These are phyloP conservation scores for Ganoderma multipileum DNA, from an alignment of 1,284 basidiomycete species.

Conservation along the genomic window DNA sequence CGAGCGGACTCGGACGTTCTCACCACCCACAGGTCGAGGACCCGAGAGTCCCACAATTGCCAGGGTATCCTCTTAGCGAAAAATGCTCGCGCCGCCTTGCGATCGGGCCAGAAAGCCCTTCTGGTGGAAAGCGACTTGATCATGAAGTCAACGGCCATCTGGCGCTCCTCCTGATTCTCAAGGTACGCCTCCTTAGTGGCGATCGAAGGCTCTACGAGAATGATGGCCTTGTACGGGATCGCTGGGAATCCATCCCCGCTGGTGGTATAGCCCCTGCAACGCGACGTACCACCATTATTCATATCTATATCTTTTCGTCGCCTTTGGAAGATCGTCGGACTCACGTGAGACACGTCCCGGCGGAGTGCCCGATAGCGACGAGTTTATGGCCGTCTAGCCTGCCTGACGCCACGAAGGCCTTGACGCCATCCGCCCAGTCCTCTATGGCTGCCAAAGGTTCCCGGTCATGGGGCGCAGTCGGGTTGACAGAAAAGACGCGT, in stretches of 20 bases:
- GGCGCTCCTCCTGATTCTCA: slow-evolving; percentile 6
- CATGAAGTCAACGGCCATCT: slow-evolving; percentile 11
- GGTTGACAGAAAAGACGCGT: neutral
- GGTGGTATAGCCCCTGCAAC: neutral
- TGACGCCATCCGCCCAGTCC: slow-evolving; percentile 29
- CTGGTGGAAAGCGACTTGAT: slow-evolving; percentile 18
- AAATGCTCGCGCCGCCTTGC: slow-evolving; percentile 18
- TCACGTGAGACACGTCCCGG: slow-evolving; percentile 33
- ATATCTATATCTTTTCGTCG: neutral
- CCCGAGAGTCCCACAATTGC: slow-evolving; percentile 24
- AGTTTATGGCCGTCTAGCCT: slow-evolving; percentile 28
- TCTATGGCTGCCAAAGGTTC: slow-evolving; percentile 20
- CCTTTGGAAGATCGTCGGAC: neutral
- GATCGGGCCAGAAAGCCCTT: slow-evolving; percentile 16
- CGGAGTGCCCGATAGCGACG: slow-evolving; percentile 36
- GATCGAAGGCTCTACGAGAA: slow-evolving; percentile 24
- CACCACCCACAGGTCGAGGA: slow-evolving; percentile 21
- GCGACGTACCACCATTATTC: too few species aligned
- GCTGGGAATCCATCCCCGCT: neutral
- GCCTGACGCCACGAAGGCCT: slow-evolving; percentile 24
- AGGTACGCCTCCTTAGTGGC: slow-evolving; percentile 4
- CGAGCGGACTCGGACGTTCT: neutral
- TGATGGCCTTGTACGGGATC: slow-evolving; percentile 12
- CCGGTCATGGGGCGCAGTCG: neutral
- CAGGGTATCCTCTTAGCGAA: slow-evolving; percentile 25